A percentile compares a stretch with the other conserved stretches of the same genome.
Conservation (phyloP, 129 eudicot species). For the Kitagawia praeruptora region DNA sequence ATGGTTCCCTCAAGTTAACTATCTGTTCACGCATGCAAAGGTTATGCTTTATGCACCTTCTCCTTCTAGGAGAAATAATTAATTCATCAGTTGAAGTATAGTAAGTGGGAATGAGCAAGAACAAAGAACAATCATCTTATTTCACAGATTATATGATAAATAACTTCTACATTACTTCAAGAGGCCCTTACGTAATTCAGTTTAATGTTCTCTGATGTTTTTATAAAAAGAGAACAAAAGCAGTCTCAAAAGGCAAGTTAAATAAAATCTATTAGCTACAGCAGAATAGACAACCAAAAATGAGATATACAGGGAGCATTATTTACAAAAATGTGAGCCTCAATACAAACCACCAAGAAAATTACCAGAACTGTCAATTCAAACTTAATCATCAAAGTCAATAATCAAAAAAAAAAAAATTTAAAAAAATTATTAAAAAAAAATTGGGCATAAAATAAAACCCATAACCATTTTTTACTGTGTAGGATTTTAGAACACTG, state of each 20-base stretch:
- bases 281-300: background rate
- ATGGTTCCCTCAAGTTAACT: background rate
- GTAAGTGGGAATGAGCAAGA: background rate
- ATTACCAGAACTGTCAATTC: background rate
- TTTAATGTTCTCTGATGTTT: background rate
- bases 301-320: background rate
- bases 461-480: background rate
- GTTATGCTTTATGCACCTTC: background rate
- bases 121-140: background rate
- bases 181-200: background rate
- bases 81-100: background rate
- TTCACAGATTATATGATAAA: background rate
- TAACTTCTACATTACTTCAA: background rate
- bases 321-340: background rate
- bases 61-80: background rate
- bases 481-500: background rate
- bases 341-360: background rate
- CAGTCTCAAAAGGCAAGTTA: background rate
- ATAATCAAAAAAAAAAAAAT: background rate
- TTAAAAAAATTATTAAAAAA: background rate
- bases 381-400: background rate
- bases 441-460: background rate
- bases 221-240: background rate
- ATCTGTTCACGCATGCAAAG: background rate
- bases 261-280: background rate